Conservation (phyloP, 495 filamentous ascomycete species). For the Xylona heveae region DNA sequence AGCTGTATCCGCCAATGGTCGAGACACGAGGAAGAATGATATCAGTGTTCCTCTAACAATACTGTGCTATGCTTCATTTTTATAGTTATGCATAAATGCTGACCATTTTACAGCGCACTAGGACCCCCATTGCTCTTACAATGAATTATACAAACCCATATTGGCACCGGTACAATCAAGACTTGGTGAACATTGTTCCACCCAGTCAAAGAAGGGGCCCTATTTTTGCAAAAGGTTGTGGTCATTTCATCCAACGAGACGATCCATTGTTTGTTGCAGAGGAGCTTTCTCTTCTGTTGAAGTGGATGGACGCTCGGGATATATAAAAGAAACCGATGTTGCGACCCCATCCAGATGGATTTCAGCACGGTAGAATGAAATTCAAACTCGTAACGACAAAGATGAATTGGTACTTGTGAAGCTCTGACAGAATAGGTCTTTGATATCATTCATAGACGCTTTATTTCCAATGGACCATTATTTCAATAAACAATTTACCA, state of each 20-base stretch:
- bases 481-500: too few species aligned
- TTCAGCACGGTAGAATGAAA: too few species aligned
- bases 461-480: too few species aligned
- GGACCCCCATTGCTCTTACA: conserved; percentile 20
- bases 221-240: conserved; percentile 28
- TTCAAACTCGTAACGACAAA: too few species aligned
- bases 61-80: too few species aligned
- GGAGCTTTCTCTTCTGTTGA: conserved; percentile 22
- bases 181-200: conserved; percentile 24
- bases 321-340: too few species aligned
- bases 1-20: conserved; percentile 5
- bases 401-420: too few species aligned
- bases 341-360: too few species aligned
- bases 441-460: too few species aligned
- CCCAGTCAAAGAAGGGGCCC: conserved; percentile 20
- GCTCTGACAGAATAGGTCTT: neutral
- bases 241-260: conserved; percentile 43
- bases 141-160: conserved; percentile 29
- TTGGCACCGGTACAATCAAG: conserved; percentile 36
- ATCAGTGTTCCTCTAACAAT: too few species aligned
- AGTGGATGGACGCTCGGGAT: too few species aligned
- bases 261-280: conserved; percentile 31
- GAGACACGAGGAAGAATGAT: conserved; percentile 5
- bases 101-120: conserved; percentile 8
- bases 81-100: too few species aligned